Base-by-base conservation (phyloP, 2,329 filamentous ascomycete genomes). In the Geosmithia putterillii region DNA sequence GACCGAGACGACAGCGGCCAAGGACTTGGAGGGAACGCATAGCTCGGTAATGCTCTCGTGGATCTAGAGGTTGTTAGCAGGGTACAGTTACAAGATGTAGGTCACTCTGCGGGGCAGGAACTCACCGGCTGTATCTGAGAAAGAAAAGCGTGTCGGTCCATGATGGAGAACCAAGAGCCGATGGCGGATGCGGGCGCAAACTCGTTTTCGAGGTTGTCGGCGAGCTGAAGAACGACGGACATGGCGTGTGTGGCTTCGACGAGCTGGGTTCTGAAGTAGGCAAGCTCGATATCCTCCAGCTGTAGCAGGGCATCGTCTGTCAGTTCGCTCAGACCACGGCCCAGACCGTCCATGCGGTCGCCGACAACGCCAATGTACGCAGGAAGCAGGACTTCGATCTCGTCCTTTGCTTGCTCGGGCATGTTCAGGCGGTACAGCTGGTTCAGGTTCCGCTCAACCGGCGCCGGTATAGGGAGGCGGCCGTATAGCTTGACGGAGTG, bases 181-280 rank as follows among this genome's bases (percentile, higher is more conserved):
- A 88, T 69, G 7, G 79, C 60, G 14, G 71, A 65, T 17, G 75
- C 69, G 15, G 77, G 67, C 12, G 78, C 68, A 51, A 85, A 74
- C 40, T 69, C 60, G 17, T 64, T 63, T 34, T 67, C 59, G 42
- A 73, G 70, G 40, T 74, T 63, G 48, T 84, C 80, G 28, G 87
- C 62, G n/a, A 84, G 69, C 50, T 86, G 73, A 51, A 89, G 85
- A 20, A 87, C 64, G 15, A 88, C 69, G 41, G 86, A 81, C 60
- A 92, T 68, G 36, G 81, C 73, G 55, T 92, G 83, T 35, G 83
- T 68, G 38, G 83, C 72, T 58, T 94, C 86, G 14, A 79, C 76
- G 19, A 88, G 65, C 21, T 79, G 64, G 5, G 72, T 78, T 44
- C 71, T 70, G 20, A 73, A 61, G 78, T 82, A 90, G 42, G 74